Evolutionary conservation across 306 rosid species (phyloP).

Genomic region (Abrus precatorius): DNA sequence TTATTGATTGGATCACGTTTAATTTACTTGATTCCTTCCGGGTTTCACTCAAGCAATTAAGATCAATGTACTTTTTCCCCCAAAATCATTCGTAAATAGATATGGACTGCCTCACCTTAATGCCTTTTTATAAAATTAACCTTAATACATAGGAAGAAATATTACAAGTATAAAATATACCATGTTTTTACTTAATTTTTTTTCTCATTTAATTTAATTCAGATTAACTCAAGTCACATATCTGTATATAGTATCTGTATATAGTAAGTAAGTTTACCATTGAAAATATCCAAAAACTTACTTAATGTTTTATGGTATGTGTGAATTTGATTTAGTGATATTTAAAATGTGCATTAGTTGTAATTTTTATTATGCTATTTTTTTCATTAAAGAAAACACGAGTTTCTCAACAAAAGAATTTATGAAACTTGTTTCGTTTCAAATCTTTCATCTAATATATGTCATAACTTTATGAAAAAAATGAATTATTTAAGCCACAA

Average conservation of each 20-base stretch:
- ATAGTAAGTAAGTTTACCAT: too few relatives aligned
- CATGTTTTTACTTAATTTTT: too few relatives aligned
- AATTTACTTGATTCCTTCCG: conserved; percentile 33
- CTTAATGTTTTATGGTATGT: neutral
- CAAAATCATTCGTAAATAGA: neutral
- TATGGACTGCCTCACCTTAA: neutral
- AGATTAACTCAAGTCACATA: too few relatives aligned
- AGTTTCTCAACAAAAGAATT: neutral
- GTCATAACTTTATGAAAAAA: neutral
- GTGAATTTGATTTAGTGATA: neutral
- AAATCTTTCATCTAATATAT: neutral
- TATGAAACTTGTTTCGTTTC: neutral
- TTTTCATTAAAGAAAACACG: neutral
- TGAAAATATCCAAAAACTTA: neutral
- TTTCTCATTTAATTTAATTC: too few relatives aligned
- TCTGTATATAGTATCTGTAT: too few relatives aligned
- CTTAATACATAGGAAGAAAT: neutral
- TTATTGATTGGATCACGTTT: conserved; percentile 34
- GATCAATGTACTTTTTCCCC: neutral
- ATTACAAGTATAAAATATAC: neutral
- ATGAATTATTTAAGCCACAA: neutral
- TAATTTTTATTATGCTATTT: neutral
- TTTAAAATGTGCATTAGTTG: neutral
- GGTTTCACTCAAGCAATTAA: conserved; percentile 41
- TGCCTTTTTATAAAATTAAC: neutral